These are phyloP conservation scores for Trematosphaeria pertusa DNA, from an alignment of 2,329 filamentous ascomycete species.

Conservation along the genomic window DNA sequence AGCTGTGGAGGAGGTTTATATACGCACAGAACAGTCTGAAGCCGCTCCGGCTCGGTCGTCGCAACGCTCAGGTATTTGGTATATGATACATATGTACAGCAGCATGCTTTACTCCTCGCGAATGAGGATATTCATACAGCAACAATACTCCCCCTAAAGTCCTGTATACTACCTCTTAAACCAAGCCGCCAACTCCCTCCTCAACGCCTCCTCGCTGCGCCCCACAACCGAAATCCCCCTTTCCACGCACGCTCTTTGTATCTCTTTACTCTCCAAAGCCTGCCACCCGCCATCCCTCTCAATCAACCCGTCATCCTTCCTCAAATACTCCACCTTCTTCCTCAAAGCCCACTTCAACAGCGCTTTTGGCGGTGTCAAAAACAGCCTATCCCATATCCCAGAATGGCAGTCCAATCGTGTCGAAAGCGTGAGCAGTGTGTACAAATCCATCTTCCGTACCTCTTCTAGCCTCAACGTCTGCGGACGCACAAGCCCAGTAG, in stretches of 20 bases:
- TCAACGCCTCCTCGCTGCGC: constrained; percentile 36
- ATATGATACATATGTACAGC: too few relatives aligned
- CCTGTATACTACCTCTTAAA: too few relatives aligned
- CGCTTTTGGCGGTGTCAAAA: constrained; percentile 50
- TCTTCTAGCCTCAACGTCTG: constrained; percentile 9
- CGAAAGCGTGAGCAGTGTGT: constrained; percentile 26
- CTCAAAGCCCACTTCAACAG: constrained; percentile 63
- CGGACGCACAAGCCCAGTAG: neutral
- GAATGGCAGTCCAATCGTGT: constrained; percentile 33
- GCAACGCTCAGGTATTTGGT: too few relatives aligned
- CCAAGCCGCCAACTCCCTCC: constrained; percentile 32
- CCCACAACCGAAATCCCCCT: constrained; percentile 38
- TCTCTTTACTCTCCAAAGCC: constrained; percentile 68
- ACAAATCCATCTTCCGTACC: constrained; percentile 18
- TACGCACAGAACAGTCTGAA: too few relatives aligned
- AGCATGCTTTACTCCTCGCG: too few relatives aligned
- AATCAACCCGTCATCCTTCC: constrained; percentile 74
- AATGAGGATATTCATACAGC: too few relatives aligned
- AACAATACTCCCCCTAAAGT: too few relatives aligned
- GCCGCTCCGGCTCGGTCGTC: too few relatives aligned
- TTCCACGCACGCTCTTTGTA: constrained; percentile 73
- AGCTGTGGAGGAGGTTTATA: too few relatives aligned
- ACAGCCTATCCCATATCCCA: constrained; percentile 48
- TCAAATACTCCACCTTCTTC: constrained; percentile 67
- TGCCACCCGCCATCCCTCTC: constrained; percentile 65